Evolutionary conservation across 2,329 filamentous ascomycete species (phyloP).

Genomic region (Trichoderma guizhouense): DNA sequence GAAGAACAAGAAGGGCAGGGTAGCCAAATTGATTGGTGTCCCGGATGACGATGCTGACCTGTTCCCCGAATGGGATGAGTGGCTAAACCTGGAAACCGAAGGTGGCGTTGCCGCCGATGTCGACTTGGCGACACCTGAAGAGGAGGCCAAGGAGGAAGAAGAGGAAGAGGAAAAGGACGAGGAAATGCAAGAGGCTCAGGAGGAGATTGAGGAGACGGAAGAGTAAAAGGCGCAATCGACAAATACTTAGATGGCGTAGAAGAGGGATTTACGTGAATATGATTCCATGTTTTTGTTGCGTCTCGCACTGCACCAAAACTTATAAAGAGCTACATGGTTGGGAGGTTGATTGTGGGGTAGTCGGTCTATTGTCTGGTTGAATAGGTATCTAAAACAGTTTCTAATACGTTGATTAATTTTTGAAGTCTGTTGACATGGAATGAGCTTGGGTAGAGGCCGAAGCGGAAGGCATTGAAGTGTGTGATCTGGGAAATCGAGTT

Average conservation of each 20-base stretch:
- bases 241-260: slow-evolving; percentile 21
- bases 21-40: slow-evolving; percentile 77
- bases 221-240: slow-evolving; percentile 25
- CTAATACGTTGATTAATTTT: neutral
- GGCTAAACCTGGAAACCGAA: slow-evolving; percentile 74
- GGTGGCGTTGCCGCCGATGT: slow-evolving; percentile 43
- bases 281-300: slow-evolving; percentile 22
- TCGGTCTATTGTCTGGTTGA: slow-evolving; percentile 4
- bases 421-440: too few relatives aligned
- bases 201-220: slow-evolving; percentile 24
- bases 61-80: slow-evolving; percentile 96
- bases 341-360: slow-evolving; percentile 17
- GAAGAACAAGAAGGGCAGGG: slow-evolving; percentile 78
- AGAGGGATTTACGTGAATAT: slow-evolving; percentile 21
- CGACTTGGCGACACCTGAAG: slow-evolving; percentile 14
- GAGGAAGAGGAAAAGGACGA: slow-evolving; percentile 24
- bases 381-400: neutral
- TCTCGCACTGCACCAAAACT: neutral
- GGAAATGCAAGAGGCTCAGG: slow-evolving; percentile 25
- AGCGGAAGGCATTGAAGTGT: too few relatives aligned
- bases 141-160: slow-evolving; percentile 19
- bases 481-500: too few relatives aligned
- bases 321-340: slow-evolving; percentile 1
- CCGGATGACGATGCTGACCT: slow-evolving; percentile 82
- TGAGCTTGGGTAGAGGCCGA: too few relatives aligned